Evolutionary conservation across 2,329 filamentous ascomycete genomes (phyloP), one percentile per base, ranked within the genome.

Genomic region (Xylariaceae sp.): DNA sequence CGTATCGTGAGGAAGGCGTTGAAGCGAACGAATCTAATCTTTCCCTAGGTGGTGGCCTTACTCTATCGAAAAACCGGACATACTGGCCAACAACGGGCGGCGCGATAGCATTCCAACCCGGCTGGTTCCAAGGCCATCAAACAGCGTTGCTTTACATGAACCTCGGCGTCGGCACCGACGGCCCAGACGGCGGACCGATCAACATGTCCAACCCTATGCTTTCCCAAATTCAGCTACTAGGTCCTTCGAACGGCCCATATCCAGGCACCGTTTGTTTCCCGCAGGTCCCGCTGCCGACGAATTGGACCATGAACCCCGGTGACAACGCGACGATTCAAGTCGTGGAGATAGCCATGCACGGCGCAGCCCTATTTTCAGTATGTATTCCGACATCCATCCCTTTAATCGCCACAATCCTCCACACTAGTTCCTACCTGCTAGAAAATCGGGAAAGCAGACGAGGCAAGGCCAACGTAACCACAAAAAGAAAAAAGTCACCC

Each of bases 191-290:
- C 54, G 83, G 87, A 7, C 92, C 94, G 0, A 71, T 74, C 6
- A 97, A 97, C 77, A 95, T 95, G 86, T 95, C 89, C 60, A 83
- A 87, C 69, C 77, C 84, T 19, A 94, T 96, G 81, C 74, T 92
- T 1, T 76, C 85, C 13, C 83, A 88, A 26, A 92, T 97, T 72
- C 85, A 92, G 69, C 84, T 97, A 67, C 76, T 84, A 26, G 92
- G 92, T 0, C 92, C 92, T 1, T 80, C 80, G 41, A 94, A 91
- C 71, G 80, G 85, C 54, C 84, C 89, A n/a, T 99, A 92, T 70
- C 88, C 88, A 0, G 92, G 92, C 57, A 88, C 86, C 3, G 84
- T 97, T 66, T 99, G 94, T 68, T 74, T 97, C 44, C 91, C 92
- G 0, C 91, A 96, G 69, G 86, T 97, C 0, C 88, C 91, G 1